Conservation (phyloP, 2,329 filamentous ascomycete genomes). For the Microcyclospora tardicrescens region DNA sequence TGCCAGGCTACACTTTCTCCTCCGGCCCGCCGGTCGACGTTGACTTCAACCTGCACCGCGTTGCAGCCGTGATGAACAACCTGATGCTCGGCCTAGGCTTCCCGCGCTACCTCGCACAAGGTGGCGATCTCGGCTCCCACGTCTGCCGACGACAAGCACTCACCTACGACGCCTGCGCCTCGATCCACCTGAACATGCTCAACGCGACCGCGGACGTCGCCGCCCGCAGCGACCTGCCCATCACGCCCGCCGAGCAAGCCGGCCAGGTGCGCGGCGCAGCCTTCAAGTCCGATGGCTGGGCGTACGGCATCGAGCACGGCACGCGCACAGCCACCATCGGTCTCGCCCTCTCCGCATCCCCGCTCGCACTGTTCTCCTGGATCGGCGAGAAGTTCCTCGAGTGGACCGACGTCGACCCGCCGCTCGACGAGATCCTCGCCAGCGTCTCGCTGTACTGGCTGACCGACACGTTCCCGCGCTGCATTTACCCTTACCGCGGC, state of each 20-base stretch:
- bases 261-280: slow-evolving; percentile 20
- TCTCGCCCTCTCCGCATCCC: slow-evolving; percentile 39
- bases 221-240: slow-evolving; percentile 4
- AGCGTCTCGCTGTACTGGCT: slow-evolving; percentile 44
- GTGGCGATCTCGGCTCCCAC: slow-evolving; percentile 40
- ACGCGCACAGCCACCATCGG: slow-evolving; percentile 45
- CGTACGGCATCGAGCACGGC: slow-evolving; percentile 41
- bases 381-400: slow-evolving; percentile 44
- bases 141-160: slow-evolving; percentile 27
- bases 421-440: slow-evolving; percentile 33
- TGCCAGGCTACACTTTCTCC: slow-evolving; percentile 40
- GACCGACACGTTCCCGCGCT: slow-evolving; percentile 26
- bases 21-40: slow-evolving; percentile 31
- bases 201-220: neutral
- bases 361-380: slow-evolving; percentile 46
- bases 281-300: slow-evolving; percentile 32
- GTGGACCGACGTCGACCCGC: slow-evolving; percentile 37
- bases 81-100: slow-evolving; percentile 42
- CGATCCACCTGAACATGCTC: slow-evolving; percentile 15
- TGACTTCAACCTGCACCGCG: slow-evolving; percentile 28
- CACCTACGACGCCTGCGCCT: slow-evolving; percentile 9
- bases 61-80: slow-evolving; percentile 34
- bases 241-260: slow-evolving; percentile 11
- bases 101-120: slow-evolving; percentile 39
- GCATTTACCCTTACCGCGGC: slow-evolving; percentile 37